These are phyloP conservation scores for Papiliotrema flavescens DNA, from an alignment of 1,284 basidiomycete species.

Conservation along the genomic window DNA sequence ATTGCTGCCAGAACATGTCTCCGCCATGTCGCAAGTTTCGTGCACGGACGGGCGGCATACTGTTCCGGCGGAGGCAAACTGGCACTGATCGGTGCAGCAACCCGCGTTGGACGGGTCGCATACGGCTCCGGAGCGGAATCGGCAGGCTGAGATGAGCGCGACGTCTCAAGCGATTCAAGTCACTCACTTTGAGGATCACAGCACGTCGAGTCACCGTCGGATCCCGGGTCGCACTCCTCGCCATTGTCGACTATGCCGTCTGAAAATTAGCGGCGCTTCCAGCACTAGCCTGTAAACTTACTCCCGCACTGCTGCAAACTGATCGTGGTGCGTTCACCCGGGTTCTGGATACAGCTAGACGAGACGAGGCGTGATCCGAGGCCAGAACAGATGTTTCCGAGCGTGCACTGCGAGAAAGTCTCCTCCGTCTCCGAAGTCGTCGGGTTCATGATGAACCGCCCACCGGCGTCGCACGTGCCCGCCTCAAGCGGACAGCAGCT, in stretches of 20 bases:
- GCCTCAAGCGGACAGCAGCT: slow-evolving; percentile 70
- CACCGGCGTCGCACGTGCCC: slow-evolving; percentile 62
- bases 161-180: slow-evolving; percentile 2
- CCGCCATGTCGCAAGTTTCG: slow-evolving; percentile 66
- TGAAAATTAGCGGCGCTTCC: slow-evolving; percentile 4
- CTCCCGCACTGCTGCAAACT: slow-evolving; percentile 47
- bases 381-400: slow-evolving; percentile 79
- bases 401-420: slow-evolving; percentile 70
- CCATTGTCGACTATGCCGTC: slow-evolving; percentile 55
- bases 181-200: slow-evolving; percentile 62
- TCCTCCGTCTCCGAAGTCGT: slow-evolving; percentile 64
- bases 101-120: slow-evolving; percentile 75
- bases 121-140: slow-evolving; percentile 65
- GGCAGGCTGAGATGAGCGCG: slow-evolving; percentile 56
- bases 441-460: slow-evolving; percentile 74
- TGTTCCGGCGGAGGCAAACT: slow-evolving; percentile 59
- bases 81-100: slow-evolving; percentile 72
- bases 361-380: slow-evolving; percentile 41
- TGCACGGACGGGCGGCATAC: slow-evolving; percentile 73
- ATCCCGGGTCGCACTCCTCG: slow-evolving; percentile 86
- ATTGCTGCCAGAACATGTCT: slow-evolving; percentile 73
- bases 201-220: slow-evolving; percentile 61
- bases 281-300: slow-evolving; percentile 18
- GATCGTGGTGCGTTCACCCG: slow-evolving; percentile 44
- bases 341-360: slow-evolving; percentile 62